A percentile compares a stretch with the other conserved stretches of the same genome.
phyloP scores from a whole-genome alignment of 108 stramenopile genomes.

The Fistulifera solaris region DNA sequence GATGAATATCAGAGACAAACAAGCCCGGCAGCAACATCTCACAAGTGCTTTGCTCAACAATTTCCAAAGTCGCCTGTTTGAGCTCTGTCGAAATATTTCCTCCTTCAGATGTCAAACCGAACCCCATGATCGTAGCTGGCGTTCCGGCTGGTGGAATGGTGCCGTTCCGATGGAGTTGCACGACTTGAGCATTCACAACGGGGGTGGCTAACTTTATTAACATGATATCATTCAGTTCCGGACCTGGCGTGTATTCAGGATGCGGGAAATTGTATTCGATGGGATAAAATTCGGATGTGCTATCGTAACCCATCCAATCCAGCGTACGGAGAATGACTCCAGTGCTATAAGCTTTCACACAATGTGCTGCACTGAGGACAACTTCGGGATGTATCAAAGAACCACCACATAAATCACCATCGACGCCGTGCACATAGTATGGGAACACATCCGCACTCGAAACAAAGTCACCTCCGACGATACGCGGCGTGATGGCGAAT shows the following conservation, averaged over 20 bases:
- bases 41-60: conserved; percentile 15
- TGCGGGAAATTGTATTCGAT: neutral
- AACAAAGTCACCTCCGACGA: neutral
- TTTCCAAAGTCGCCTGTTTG: conserved; percentile 23
- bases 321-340: neutral
- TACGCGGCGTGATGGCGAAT: neutral
- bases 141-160: conserved; percentile 1
- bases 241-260: conserved; percentile 1
- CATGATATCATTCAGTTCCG: conserved; percentile 11
- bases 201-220: conserved; percentile 14
- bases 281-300: neutral
- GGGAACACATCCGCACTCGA: neutral
- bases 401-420: conserved; percentile 22
- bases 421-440: neutral
- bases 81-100: conserved; percentile 12
- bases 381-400: conserved; percentile 39
- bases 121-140: conserved; percentile 5
- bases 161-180: conserved; percentile 7
- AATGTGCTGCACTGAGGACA: conserved; percentile 41
- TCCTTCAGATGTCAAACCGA: conserved; percentile 12
- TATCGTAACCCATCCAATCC: neutral
- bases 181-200: neutral
- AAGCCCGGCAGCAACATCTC: conserved; percentile 5
- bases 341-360: conserved; percentile 7
- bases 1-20: conserved; percentile 21